Conservation (phyloP, 2,329 filamentous ascomycete species). For the Ceratocystis variospora region DNA sequence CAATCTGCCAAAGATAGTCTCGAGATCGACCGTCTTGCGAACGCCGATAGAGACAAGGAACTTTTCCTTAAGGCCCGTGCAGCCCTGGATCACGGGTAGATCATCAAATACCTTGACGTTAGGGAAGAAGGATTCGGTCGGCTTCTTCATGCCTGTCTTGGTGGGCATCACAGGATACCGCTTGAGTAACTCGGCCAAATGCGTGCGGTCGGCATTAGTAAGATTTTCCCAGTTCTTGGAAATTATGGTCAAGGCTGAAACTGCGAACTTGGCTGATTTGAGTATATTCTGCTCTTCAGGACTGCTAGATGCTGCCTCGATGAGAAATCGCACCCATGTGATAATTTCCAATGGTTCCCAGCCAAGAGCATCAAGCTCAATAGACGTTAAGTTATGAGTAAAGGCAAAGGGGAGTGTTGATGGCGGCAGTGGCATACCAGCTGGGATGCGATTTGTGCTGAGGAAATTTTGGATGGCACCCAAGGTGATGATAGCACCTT, state of each 20-base stretch:
- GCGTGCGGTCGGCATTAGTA: conserved; percentile 12
- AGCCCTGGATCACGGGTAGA: conserved; percentile 63
- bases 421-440: conserved; percentile 66
- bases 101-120: conserved; percentile 94
- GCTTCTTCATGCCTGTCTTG: conserved; percentile 75
- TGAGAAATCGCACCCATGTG: conserved; percentile 70
- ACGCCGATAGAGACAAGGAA: conserved; percentile 73
- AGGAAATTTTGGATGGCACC: conserved; percentile 63
- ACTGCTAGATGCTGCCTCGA: conserved; percentile 50
- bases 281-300: conserved; percentile 55
- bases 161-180: conserved; percentile 71
- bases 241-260: conserved; percentile 61
- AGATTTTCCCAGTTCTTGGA: conserved; percentile 73
- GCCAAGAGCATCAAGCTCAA: conserved; percentile 64
- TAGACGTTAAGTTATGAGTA: conserved; percentile 52
- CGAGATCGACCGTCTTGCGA: conserved; percentile 86
- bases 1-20: conserved; percentile 81
- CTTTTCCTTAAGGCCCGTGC: conserved; percentile 77
- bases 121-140: conserved; percentile 77
- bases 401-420: conserved; percentile 76
- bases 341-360: conserved; percentile 78
- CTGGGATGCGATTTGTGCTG: conserved; percentile 62
- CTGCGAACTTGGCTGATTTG: conserved; percentile 57
- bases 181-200: conserved; percentile 38
- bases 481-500: conserved; percentile 62